These are phyloP conservation scores for Zizania latifolia DNA, from an alignment of 176 grass and related monocot species.

Conservation along the genomic window DNA sequence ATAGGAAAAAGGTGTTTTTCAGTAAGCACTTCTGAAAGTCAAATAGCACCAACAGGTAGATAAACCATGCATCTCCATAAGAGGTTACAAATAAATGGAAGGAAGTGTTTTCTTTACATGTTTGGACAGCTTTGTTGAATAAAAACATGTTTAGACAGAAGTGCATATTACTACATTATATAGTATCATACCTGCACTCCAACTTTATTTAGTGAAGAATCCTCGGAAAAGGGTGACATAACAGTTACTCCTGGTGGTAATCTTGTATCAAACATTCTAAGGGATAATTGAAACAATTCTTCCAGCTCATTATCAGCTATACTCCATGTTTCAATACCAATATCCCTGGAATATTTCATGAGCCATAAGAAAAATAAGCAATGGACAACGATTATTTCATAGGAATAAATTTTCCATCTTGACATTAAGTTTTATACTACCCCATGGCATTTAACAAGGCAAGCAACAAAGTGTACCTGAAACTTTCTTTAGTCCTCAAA, in stretches of 20 bases:
- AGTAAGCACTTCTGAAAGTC: neutral
- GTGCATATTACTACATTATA: neutral
- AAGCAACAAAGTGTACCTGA: conserved; percentile 43
- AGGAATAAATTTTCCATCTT: neutral
- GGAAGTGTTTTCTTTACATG: neutral
- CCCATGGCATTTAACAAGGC: conserved; percentile 1
- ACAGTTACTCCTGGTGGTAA: conserved; percentile 80
- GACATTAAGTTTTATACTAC: neutral
- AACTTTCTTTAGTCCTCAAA: conserved; percentile 50
- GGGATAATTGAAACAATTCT: conserved; percentile 64
- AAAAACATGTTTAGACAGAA: neutral
- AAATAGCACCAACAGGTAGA: neutral
- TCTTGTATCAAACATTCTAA: conserved; percentile 92
- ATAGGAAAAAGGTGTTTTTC: neutral
- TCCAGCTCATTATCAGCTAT: conserved; percentile 53
- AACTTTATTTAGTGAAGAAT: conserved; percentile 73
- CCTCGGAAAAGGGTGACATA: conserved; percentile 74
- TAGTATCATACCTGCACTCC: conserved; percentile 68
- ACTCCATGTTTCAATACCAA: conserved; percentile 66
- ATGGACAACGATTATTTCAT: neutral
- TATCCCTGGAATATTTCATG: conserved; percentile 57
- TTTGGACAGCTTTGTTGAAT: neutral
- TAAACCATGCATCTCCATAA: neutral
- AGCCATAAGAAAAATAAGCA: neutral
- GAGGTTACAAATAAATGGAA: conserved; percentile 22